Evolutionary conservation across 2,329 filamentous ascomycete species (phyloP).

Genomic region (Cadophora sp.): DNA sequence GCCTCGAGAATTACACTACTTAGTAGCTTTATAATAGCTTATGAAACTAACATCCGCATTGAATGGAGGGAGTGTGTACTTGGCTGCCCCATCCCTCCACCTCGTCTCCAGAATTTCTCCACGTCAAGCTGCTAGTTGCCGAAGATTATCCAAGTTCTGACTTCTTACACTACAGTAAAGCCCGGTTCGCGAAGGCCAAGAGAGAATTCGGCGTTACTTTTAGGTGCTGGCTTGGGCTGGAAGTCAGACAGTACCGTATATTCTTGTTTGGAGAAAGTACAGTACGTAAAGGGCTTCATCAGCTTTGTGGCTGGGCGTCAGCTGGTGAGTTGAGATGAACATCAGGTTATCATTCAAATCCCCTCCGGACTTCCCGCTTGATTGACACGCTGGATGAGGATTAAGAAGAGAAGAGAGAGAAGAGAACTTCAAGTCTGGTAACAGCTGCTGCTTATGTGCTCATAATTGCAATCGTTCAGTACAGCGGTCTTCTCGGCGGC

Average conservation of each 20-base stretch:
- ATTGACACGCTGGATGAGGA: not conserved
- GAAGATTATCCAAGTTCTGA: not conserved
- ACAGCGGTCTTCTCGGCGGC: no score
- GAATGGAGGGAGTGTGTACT: not conserved
- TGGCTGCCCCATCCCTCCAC: not conserved
- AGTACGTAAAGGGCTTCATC: constrained; percentile 11
- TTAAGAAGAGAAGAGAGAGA: not conserved
- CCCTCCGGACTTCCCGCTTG: not conserved
- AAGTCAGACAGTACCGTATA: not conserved
- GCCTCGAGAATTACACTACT: not conserved
- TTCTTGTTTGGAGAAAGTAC: constrained; percentile 6
- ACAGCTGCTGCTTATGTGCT: not conserved
- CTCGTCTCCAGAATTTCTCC: constrained; percentile 9
- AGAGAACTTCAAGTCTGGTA: not conserved
- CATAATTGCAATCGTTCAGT: no score
- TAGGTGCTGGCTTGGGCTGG: not conserved
- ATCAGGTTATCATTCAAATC: not conserved
- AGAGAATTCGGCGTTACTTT: not conserved
- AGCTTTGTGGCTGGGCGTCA: not conserved
- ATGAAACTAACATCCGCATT: not conserved
- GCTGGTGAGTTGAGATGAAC: not conserved
- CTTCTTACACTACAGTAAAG: not conserved
- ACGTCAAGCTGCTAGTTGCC: not conserved
- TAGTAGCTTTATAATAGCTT: not conserved
- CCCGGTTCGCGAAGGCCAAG: not conserved